Conservation (phyloP, 2,329 filamentous ascomycete species). For the Myriangium duriaei region DNA sequence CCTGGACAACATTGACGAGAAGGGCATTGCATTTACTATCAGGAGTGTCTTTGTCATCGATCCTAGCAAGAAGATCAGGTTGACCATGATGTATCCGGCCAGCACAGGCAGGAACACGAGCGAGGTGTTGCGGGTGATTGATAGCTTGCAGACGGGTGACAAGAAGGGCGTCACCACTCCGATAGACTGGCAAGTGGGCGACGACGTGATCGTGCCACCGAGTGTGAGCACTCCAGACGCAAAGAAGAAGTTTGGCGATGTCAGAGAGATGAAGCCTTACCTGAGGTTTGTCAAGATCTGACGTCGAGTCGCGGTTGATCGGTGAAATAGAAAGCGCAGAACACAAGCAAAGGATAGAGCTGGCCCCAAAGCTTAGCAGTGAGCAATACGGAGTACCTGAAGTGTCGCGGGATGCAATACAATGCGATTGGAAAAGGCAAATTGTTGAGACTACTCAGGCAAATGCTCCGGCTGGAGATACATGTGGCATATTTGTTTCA, state of each 20-base stretch:
- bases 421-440: no score
- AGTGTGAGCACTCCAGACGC: slow-evolving; percentile 73
- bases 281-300: slow-evolving; percentile 52
- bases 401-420: no score
- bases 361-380: no score
- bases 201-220: slow-evolving; percentile 87
- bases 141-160: slow-evolving; percentile 55
- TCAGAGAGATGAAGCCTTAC: slow-evolving; percentile 52
- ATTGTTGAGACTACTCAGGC: no score
- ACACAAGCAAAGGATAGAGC: no score
- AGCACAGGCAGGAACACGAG: slow-evolving; percentile 58
- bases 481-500: no score
- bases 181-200: slow-evolving; percentile 45
- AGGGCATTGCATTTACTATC: slow-evolving; percentile 73
- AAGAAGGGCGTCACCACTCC: slow-evolving; percentile 71
- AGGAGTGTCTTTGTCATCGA: slow-evolving; percentile 92
- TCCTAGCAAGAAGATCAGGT: slow-evolving; percentile 82
- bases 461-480: no score
- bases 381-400: no score
- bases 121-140: slow-evolving; percentile 46
- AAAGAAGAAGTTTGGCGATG: slow-evolving; percentile 72
- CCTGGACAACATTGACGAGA: slow-evolving; percentile 22
- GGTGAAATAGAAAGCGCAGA: no score
- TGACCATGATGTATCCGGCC: slow-evolving; percentile 85
- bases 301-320: neutral